phyloP scores from a whole-genome alignment of 441 rosid species.

The Corymbia calophylla region DNA sequence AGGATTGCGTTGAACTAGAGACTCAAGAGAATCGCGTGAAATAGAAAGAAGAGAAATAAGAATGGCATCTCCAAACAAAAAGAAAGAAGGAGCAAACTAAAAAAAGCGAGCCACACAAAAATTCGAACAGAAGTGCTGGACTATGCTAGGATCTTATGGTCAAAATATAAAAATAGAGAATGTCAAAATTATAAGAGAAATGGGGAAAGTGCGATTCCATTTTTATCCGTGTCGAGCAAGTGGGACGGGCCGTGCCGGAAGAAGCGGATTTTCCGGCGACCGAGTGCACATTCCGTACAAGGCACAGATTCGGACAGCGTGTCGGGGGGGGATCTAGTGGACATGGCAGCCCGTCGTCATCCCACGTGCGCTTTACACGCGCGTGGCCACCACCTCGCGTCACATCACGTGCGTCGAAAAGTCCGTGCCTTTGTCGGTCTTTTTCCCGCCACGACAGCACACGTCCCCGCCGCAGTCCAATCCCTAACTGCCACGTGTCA shows the following conservation, averaged over 20 bases:
- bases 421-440: background rate
- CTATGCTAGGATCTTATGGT: fast-evolving
- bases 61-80: background rate
- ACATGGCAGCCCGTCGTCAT: background rate
- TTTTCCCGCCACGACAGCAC: background rate
- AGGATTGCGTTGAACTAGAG: background rate
- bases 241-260: background rate
- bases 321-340: background rate
- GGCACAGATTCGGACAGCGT: background rate
- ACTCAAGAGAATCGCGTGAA: background rate
- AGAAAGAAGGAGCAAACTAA: background rate
- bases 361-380: background rate
- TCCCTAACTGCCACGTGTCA: background rate
- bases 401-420: background rate
- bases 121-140: background rate
- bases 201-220: background rate
- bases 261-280: background rate
- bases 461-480: background rate
- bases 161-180: background rate
- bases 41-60: background rate
- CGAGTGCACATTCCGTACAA: background rate
- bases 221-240: background rate
- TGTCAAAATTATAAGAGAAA: background rate
- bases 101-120: background rate
- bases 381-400: background rate